Conservation (phyloP, 768 basidiomycete genomes). For the Mycena olivaceomarginata region DNA sequence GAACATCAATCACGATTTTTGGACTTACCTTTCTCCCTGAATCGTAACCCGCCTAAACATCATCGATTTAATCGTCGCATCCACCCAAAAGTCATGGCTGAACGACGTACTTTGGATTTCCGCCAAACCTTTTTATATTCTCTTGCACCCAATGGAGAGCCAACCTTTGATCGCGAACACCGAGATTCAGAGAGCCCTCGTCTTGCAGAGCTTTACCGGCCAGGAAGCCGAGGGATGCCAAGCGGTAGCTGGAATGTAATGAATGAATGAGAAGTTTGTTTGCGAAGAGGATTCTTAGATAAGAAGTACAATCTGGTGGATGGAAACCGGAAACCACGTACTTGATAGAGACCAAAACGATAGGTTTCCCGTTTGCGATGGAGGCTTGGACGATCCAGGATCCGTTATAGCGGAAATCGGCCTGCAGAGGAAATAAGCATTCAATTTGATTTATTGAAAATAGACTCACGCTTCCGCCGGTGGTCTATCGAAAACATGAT, state of each 20-base stretch:
- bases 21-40: constrained; percentile 37
- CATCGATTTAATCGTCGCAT: neutral
- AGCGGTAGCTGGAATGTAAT: constrained; percentile 40
- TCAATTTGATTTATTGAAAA: constrained; percentile 28
- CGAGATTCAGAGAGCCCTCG: constrained; percentile 56
- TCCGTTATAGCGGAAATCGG: constrained; percentile 57
- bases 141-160: constrained; percentile 59
- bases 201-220: constrained; percentile 50
- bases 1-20: no score
- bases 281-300: neutral
- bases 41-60: constrained; percentile 37
- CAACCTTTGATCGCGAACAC: constrained; percentile 59
- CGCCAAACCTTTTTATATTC: constrained; percentile 55
- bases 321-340: neutral
- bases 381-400: constrained; percentile 44
- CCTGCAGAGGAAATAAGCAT: constrained; percentile 40
- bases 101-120: constrained; percentile 48
- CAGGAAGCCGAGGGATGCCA: constrained; percentile 51
- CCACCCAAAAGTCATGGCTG: constrained; percentile 4
- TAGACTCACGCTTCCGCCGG: constrained; percentile 38
- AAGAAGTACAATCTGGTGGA: no score
- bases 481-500: constrained; percentile 13
- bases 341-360: constrained; percentile 44
- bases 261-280: no score
- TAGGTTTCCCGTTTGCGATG: constrained; percentile 31